Conservation (phyloP, 2,329 filamentous ascomycete species). For the Ophiostoma australiae region DNA sequence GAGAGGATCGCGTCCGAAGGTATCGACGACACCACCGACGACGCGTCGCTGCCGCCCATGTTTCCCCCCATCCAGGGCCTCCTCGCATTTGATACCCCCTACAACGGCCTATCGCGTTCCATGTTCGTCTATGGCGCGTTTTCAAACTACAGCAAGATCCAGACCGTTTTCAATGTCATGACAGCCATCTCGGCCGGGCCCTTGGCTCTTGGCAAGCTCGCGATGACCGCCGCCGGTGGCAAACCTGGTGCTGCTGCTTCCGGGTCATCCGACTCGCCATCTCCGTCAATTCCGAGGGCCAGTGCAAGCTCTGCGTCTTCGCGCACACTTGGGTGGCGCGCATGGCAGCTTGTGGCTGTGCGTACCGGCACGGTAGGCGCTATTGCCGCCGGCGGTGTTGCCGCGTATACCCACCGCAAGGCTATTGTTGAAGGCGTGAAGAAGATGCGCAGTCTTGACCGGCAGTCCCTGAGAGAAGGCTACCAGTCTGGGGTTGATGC, state of each 20-base stretch:
- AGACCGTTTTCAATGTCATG: conserved; percentile 53
- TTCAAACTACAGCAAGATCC: conserved; percentile 55
- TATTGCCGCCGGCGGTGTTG: conserved; percentile 73
- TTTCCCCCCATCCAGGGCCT: conserved; percentile 79
- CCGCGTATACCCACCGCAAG: conserved; percentile 72
- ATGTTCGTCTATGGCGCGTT: conserved; percentile 60
- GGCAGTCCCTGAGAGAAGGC: conserved; percentile 44
- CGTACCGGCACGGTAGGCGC: conserved; percentile 76
- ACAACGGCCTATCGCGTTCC: conserved; percentile 58
- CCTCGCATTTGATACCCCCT: conserved; percentile 81
- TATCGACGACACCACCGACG: conserved; percentile 21
- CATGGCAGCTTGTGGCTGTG: conserved; percentile 64
- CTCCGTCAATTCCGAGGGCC: neutral
- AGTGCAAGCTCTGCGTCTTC: conserved; percentile 25
- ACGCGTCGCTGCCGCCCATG: conserved; percentile 38
- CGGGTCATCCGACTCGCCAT: neutral
- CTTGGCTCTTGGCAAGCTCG: conserved; percentile 35
- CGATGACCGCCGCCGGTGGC: neutral
- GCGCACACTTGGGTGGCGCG: conserved; percentile 29
- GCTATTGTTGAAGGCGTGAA: conserved; percentile 53
- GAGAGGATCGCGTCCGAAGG: conserved; percentile 45
- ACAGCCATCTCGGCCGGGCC: conserved; percentile 50
- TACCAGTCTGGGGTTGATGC: conserved; percentile 48
- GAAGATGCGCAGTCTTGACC: conserved; percentile 44
- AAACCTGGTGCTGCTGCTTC: neutral